Base-by-base conservation (phyloP, 2,329 filamentous ascomycete species). In the Ilyonectria sp. region DNA sequence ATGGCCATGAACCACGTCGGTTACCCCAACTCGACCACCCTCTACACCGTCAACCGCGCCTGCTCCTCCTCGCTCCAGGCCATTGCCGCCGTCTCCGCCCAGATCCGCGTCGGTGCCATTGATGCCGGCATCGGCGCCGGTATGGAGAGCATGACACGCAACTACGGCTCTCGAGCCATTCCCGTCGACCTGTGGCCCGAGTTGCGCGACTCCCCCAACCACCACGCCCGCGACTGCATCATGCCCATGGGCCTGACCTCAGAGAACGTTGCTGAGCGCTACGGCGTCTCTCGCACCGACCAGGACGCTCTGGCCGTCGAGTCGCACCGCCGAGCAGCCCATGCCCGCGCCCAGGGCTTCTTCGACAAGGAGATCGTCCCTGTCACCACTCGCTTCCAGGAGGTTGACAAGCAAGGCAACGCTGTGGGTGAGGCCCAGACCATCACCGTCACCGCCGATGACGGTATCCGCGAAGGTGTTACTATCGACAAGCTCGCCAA, bases 141-240 rank as follows among this genome's bases (percentile, higher is more conserved):
- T 33, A 97, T 97, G 93, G 95, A 98, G 87, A 95, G 92, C 83
- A 98, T 98, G 95, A 97, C 94, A 70, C 85, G 92, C 71, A 97
- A 97, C 82, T 98, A 98, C 81, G 94, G 91, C 58, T 90, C 86
- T 29, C 86, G 90, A 64, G 95, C 95, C n/a, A 96, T 98, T 49
- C 95, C 95, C 0, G 91, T 90, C 0, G 89, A 94, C 70, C 82
- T 94, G 11, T 97, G 94, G 94, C 90, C 92, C 0, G 90, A 88
- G 58, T 83, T 97, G 68, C 89, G 85, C 74, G 87, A 92, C 1
- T 90, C 87, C 4, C 81, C 83, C 1, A 86, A 88, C 10, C 86
- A 92, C 76, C 91, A 97, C 70, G 93, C 93, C 4, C 84, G 88
- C 47, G 95, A 97, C 79, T 97, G 95, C 79, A 90, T 98, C 78